phyloP scores from a whole-genome alignment of 176 grass and related monocot species.

The Tillandsia leiboldiana region DNA sequence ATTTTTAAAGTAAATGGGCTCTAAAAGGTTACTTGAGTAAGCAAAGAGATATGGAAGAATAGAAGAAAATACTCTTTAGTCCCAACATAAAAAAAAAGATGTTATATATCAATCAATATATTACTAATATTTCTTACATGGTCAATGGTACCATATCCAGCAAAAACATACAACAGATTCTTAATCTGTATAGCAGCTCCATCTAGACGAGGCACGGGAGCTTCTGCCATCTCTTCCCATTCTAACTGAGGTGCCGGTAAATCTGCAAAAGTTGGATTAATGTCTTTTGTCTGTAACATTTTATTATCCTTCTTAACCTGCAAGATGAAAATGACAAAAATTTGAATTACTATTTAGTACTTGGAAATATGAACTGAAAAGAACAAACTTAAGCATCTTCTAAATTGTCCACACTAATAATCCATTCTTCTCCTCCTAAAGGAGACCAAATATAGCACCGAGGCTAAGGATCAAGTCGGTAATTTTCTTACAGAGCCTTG shows the following conservation, averaged over 20 bases:
- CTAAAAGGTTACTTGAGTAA: neutral
- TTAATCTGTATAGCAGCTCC: conserved; percentile 94
- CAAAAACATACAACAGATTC: conserved; percentile 90
- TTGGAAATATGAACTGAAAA: neutral
- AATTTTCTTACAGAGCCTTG: too few species aligned
- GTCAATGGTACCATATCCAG: conserved; percentile 94
- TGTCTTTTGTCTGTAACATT: conserved; percentile 30
- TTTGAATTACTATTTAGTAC: neutral
- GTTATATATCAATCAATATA: conserved; percentile 9
- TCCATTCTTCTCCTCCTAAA: too few species aligned
- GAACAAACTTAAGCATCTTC: neutral
- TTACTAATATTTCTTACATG: conserved; percentile 48
- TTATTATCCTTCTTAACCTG: conserved; percentile 41
- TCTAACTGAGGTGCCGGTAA: conserved; percentile 54
- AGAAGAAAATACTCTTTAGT: neutral
- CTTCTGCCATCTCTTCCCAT: conserved; percentile 83
- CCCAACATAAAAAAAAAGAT: conserved; percentile 5
- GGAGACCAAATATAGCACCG: too few species aligned
- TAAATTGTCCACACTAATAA: neutral
- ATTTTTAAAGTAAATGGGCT: too few species aligned
- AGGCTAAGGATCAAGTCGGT: too few species aligned
- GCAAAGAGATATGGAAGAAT: conserved; percentile 8
- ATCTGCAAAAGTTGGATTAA: conserved; percentile 92
- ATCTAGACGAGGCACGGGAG: conserved; percentile 76
- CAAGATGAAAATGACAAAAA: conserved; percentile 13